Percentiles rank a stretch among this genome's conserved stretches.
Conservation (phyloP, 108 stramenopile species). For the Parietichytrium sp. region DNA sequence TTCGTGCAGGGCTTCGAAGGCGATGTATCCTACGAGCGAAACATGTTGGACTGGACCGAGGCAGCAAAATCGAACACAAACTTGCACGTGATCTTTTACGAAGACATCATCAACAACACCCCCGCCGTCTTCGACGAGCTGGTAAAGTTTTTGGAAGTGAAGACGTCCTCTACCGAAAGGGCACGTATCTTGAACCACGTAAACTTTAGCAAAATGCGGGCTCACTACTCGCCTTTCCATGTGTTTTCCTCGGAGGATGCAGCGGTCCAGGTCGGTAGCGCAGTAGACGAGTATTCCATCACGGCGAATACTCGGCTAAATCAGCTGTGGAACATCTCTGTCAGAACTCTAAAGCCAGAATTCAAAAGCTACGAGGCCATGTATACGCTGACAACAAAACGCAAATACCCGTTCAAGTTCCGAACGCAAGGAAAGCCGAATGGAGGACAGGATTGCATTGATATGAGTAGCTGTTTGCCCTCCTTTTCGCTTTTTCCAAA, state of each 20-base stretch:
- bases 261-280: not conserved
- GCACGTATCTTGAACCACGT: not conserved
- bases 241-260: not conserved
- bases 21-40: not conserved
- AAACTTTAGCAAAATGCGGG: slow-evolving; percentile 5
- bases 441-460: too few relatives aligned
- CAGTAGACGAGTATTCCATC: not conserved
- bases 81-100: not conserved
- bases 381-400: too few relatives aligned
- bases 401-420: too few relatives aligned
- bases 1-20: not conserved
- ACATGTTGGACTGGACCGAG: not conserved
- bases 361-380: not conserved
- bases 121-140: not conserved
- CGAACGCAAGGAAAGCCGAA: too few relatives aligned
- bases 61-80: not conserved
- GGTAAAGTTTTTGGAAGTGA: not conserved
- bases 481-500: too few relatives aligned
- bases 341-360: not conserved
- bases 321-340: not conserved
- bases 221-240: not conserved
- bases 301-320: not conserved
- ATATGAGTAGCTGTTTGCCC: too few relatives aligned
- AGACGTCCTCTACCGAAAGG: not conserved
- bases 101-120: slow-evolving; percentile 29